Base-by-base conservation (phyloP, 345 rosid genomes). In the Toxicodendron radicans region DNA sequence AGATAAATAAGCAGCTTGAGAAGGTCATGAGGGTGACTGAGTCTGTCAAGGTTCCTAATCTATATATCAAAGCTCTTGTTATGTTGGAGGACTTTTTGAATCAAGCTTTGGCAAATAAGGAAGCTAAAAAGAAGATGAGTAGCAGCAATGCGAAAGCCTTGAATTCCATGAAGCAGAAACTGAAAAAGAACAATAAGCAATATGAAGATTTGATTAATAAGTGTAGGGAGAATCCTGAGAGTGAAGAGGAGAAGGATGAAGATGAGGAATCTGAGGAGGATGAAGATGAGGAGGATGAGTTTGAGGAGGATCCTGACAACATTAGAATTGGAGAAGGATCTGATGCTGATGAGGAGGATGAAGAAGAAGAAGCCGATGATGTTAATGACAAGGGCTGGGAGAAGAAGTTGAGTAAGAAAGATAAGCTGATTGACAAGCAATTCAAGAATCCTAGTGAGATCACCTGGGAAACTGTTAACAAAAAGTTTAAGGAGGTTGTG, bases 101-200 rank as follows among this genome's bases (percentile, higher is more conserved):
- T 58, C 88, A 93, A 72, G 86, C 99, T 27, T 35, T 87, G 83
- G 97, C 97, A 1, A 90, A 95, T 73, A 95, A 95, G 88, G 99
- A 95, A 65, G 97, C 96, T 0, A 95, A 93, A 83, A 95, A 91
- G 82, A 95, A 95, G 86, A 95, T 95, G 97, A 95, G 98, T 66
- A 85, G 95, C 70, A 95, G 96, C 73, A 95, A 93, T 82, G 91
- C 97, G 17, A 95, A 91, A 85, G 99, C 98, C 2, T 82, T 95
- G 90, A 95, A 95, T 71, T 86, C 99, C 2, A 91, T 95, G 99
- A 93, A 85, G 76, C 99, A 95, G 86, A 95, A 88, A 73, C 71
- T 93, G 70, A 93, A 95, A 86, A 95, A 90, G 83, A 91, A 93
- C 68, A 93, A 95, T 74, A 95, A 91, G 81, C 87, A 75, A 72